These are phyloP conservation scores for Xerophyta viscosa DNA, from an alignment of 106 monocot species.

Conservation along the genomic window DNA sequence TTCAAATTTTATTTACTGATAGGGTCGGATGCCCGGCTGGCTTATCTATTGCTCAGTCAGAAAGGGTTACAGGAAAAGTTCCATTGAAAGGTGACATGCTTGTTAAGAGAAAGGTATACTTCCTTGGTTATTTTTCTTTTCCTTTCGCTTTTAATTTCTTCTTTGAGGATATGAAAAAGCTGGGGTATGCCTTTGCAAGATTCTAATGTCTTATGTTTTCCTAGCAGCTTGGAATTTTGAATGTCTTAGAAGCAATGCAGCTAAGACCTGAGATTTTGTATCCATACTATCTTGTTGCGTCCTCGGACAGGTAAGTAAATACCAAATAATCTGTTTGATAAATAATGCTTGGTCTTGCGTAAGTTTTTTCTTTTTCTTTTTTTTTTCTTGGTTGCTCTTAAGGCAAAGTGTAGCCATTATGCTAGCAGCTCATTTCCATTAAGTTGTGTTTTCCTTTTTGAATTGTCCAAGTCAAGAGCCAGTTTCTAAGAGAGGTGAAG, in stretches of 20 bases:
- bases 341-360: no score
- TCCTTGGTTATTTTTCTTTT: slow-evolving; percentile 1
- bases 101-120: slow-evolving; percentile 58
- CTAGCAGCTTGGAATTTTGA: slow-evolving; percentile 74
- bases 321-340: neutral
- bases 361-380: no score
- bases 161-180: no score
- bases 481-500: slow-evolving; percentile 57
- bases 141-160: neutral
- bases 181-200: neutral
- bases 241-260: slow-evolving; percentile 80
- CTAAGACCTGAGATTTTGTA: slow-evolving; percentile 55
- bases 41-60: slow-evolving; percentile 62
- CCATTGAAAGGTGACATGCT: slow-evolving; percentile 66
- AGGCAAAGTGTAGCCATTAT: no score
- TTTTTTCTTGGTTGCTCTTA: no score
- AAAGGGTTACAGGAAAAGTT: slow-evolving; percentile 76
- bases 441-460: neutral
- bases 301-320: slow-evolving; percentile 59
- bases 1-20: no score
- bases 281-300: slow-evolving; percentile 75
- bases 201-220: neutral
- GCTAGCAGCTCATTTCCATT: slow-evolving; percentile 1
- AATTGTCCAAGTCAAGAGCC: slow-evolving; percentile 50
- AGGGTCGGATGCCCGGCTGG: slow-evolving; percentile 65